Evolutionary conservation across 1,284 basidiomycete species (phyloP), one percentile per base, ranked within the genome.

Genomic region (Cerrena zonata): DNA sequence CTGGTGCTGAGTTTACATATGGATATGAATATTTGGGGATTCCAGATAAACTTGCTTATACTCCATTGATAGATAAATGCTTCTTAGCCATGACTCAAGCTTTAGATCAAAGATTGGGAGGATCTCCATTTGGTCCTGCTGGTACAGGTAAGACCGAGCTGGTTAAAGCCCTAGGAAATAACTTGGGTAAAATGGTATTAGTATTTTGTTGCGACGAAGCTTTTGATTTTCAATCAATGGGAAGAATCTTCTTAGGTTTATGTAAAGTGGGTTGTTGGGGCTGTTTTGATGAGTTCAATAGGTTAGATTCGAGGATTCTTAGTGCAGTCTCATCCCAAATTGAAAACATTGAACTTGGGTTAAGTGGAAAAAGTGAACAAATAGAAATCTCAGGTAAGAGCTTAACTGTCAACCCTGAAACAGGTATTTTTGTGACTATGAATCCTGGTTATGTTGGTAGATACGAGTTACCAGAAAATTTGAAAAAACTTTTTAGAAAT

Each of bases 141-240:
- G 96, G 96, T 64, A 99, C 96, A 53, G 94, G 93, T 81, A 55
- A 59, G 70, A 99, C 96, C 0, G 96, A 99, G 70, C 98, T 95
- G 0, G 96, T 99, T 65, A 99, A 99, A 69, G 95, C 96, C 1
- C 85, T 99, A 22, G 96, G 96, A 50, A 92, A 96, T 1, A 94
- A 97, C 63, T 83, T 99, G 4, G 96, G 96, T 45, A 87, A 94
- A 43, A 98, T 99, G 64, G 96, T 99, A 18, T 77, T 99, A 45
- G 96, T 99, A 25, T 99, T 99, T 75, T 99, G 96, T 67, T 99
- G 96, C 65, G 96, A 99, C 70, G 95, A 99, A 69, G 97, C 92
- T 0, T 99, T 99, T 69, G 97, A 99, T 71, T 98, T 98, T 77
- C 94, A 98, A 66, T 96, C 96, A 1, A 99, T 99, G 96, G 95